Base-by-base conservation (phyloP, 2,329 filamentous ascomycete species). In the Thelonectria rubi region DNA sequence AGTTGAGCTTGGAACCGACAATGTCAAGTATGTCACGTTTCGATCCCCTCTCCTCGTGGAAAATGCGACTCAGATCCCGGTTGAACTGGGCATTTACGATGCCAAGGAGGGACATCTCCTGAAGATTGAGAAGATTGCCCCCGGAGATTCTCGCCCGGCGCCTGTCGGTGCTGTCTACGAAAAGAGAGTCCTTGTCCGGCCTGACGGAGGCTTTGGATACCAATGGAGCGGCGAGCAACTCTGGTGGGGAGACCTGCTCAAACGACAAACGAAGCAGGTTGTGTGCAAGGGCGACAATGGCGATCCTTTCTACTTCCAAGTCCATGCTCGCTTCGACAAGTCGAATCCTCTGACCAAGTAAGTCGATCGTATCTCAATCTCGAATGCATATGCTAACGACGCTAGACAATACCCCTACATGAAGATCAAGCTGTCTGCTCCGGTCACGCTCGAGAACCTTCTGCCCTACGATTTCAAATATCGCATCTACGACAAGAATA, bases 401-500 rank as follows among this genome's bases (percentile, higher is more conserved):
- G 15, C 0, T 60, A 91, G 89, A 59, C 86, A 90, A 63, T 99
- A 99, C 74, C 95, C 95, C 0, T 95, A 95, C 76, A 98, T 99
- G 95, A 89, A 88, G 61, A 84, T 99, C 66, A 92, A 94, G 68
- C 85, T 99, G 3, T 97, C 93, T 21, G 94, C 95, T 0, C 95
- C 96, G 0, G 88, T 99, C 14, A 94, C 97, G 51, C 85, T 99
- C 5, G 94, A 99, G 76, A 99, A 99, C 68, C 81, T 99, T 45
- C 80, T 99, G 39, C 95, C 95, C 0, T 98, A 95, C 74, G 95
- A 99, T 77, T 99, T 99, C 87, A 98, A 99, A 78, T 99, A 99
- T 76, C 89, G 94, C 57, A 98, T 99, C 57, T 99, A 98, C 73
- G 95, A 99, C 81, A 97, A 96, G 80, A 96, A 97, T 76, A 97